Conservation (phyloP, 2,329 filamentous ascomycete species). For the Arthroderma uncinatum region DNA sequence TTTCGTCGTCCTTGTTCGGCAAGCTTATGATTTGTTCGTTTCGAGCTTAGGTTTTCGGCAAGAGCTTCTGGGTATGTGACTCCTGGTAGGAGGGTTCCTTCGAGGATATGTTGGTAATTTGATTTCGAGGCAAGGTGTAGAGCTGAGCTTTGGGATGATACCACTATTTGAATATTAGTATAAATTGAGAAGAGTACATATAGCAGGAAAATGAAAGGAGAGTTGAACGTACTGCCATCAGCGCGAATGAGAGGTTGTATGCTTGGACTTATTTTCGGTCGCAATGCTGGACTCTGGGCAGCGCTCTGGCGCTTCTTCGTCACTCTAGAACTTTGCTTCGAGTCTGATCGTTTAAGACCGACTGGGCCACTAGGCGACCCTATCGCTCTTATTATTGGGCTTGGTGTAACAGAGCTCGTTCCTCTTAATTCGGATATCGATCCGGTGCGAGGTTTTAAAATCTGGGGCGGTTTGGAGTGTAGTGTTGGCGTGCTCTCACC, state of each 20-base stretch:
- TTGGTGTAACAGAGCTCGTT: conserved; percentile 36
- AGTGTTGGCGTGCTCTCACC: conserved; percentile 44
- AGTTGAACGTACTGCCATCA: conserved; percentile 40
- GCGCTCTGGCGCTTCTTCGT: conserved; percentile 60
- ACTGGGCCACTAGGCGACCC: conserved; percentile 40
- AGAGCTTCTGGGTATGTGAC: conserved; percentile 83
- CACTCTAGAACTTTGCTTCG: conserved; percentile 41
- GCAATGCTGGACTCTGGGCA: conserved; percentile 72
- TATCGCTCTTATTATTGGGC: conserved; percentile 44
- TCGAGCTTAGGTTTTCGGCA: conserved; percentile 87
- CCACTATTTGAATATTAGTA: conserved; percentile 22
- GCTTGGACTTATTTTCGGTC: conserved; percentile 82
- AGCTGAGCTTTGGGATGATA: conserved; percentile 51
- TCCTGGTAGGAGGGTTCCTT: conserved; percentile 81
- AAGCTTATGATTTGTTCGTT: conserved; percentile 94
- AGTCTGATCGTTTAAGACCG: conserved; percentile 36
- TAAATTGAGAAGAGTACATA: not conserved
- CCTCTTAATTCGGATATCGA: conserved; percentile 22
- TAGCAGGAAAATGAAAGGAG: conserved; percentile 19
- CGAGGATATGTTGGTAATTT: conserved; percentile 94
- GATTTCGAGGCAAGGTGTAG: conserved; percentile 83
- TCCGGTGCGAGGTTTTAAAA: conserved; percentile 18
- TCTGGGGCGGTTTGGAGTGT: conserved; percentile 54
- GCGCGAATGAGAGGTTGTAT: conserved; percentile 83
- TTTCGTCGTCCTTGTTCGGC: conserved; percentile 93